These are phyloP conservation scores for Botryotinia calthae DNA, from an alignment of 2,329 filamentous ascomycete genomes.

Conservation along the genomic window DNA sequence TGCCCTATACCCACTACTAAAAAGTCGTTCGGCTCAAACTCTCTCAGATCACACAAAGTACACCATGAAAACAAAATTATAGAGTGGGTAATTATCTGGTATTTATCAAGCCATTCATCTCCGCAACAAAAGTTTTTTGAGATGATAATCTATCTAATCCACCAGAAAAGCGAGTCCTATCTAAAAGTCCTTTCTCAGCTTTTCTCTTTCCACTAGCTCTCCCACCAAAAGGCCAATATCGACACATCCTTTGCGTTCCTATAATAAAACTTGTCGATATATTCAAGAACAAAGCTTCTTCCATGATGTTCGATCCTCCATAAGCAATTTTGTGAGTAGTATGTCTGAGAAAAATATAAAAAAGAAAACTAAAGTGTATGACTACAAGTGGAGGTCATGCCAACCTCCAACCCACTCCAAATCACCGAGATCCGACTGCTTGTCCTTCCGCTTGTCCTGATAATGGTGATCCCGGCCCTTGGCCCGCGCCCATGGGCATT, in stretches of 20 bases:
- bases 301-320: constrained; percentile 24
- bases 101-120: constrained; percentile 28
- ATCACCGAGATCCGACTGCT: constrained; percentile 62
- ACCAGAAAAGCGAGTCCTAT: constrained; percentile 40
- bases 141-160: constrained; percentile 37
- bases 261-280: constrained; percentile 11
- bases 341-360: constrained; percentile 21
- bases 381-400: constrained; percentile 63
- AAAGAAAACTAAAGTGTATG: constrained; percentile 23
- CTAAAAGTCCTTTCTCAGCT: constrained; percentile 25
- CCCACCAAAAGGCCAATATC: constrained; percentile 15
- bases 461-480: constrained; percentile 48
- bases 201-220: constrained; percentile 18
- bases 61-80: constrained; percentile 22
- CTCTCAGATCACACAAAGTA: background rate
- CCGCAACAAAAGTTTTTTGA: constrained; percentile 25
- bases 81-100: constrained; percentile 41
- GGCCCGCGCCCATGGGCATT: constrained; percentile 50
- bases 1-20: background rate
- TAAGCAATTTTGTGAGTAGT: constrained; percentile 17
- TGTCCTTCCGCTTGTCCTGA: constrained; percentile 40
- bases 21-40: background rate
- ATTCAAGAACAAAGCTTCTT: constrained; percentile 14
- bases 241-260: constrained; percentile 16
- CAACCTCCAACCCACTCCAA: constrained; percentile 95